Percentiles rank a stretch among this genome's conserved stretches.
phyloP scores from a whole-genome alignment of 2,329 filamentous ascomycete genomes.

The Paracoccidioides lutzii region DNA sequence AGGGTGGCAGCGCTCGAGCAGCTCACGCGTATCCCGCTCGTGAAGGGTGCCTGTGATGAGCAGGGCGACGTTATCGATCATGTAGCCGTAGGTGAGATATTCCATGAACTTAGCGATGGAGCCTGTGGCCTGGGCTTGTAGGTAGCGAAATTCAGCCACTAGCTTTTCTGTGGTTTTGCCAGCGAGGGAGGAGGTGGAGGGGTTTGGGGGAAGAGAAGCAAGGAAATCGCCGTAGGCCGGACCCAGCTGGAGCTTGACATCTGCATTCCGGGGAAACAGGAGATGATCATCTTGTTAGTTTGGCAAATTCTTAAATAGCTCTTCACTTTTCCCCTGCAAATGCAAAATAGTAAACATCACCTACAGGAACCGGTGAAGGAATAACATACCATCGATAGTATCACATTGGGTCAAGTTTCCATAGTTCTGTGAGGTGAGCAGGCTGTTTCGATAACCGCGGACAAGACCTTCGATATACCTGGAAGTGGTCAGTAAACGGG shows the following conservation, averaged over 20 bases:
- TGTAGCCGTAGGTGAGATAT: slow-evolving; percentile 97
- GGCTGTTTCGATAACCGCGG: slow-evolving; percentile 86
- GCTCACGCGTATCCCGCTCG: slow-evolving; percentile 89
- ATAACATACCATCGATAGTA: slow-evolving; percentile 70
- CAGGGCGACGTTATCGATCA: slow-evolving; percentile 98
- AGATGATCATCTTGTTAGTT: too few species aligned
- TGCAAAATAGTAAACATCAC: too few species aligned
- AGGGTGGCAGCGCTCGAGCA: slow-evolving; percentile 90
- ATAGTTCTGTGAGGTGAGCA: slow-evolving; percentile 84
- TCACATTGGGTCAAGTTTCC: slow-evolving; percentile 95
- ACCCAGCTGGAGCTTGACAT: slow-evolving; percentile 93
- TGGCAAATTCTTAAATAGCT: too few species aligned
- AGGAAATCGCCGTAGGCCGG: slow-evolving; percentile 97
- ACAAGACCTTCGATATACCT: slow-evolving; percentile 97
- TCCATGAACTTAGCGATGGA: slow-evolving; percentile 92
- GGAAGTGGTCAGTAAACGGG: slow-evolving; percentile 12
- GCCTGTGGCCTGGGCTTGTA: slow-evolving; percentile 85
- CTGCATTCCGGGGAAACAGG: slow-evolving; percentile 34
- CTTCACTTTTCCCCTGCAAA: too few species aligned
- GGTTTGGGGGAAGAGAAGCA: slow-evolving; percentile 82
- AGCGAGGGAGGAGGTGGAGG: slow-evolving; percentile 87
- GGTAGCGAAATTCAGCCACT: slow-evolving; percentile 91
- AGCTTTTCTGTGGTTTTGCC: slow-evolving; percentile 96
- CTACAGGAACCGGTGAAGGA: not conserved
- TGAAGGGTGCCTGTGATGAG: slow-evolving; percentile 96